Base-by-base conservation (phyloP, 1,139 yeast species). In the Pichia sp. region DNA sequence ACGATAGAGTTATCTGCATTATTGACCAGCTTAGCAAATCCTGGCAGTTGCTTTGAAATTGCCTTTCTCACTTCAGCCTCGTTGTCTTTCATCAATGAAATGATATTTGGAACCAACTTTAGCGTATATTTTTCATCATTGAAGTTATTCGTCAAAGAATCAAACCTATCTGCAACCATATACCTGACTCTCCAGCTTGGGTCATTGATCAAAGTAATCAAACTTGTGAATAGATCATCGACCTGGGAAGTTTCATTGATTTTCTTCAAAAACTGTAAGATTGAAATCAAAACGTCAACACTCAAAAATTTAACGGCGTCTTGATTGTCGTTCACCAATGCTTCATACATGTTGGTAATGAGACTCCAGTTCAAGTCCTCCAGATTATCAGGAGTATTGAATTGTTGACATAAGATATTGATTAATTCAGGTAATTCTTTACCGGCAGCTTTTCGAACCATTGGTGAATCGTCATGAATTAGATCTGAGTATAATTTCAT, bases 181-280 rank as follows among this genome's bases (percentile, higher is more conserved):
- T 93, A 95, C 66, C 99, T 83, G 55, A 95, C 98, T 71, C 99
- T 85, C 99, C 99, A 95, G 66, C 96, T 87, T 72, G 90, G 92
- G 73, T 95, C 99, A 61, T 78, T 80, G 60, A 89, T 85, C 62
- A 95, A 78, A 61, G 83, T 82, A 59, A 86, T 77, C 4, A 90
- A 77, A 55, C 81, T 78, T 52, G 77, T 75, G 60, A 86, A 76
- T 58, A 86, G 76, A 62, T 84, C 87, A 46, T 80, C 75, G 62
- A 81, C 78, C 68, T 84, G 87, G 30, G 83, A 73, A 45, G 70
- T 70, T 63, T 85, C 89, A 55, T 78, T 71, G 27, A 61, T 79
- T 24, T 73, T 71, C 63, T 81, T 83, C 74, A 85, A 83, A 66
- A 81, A 85, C 59, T 79, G 80, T 61, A 86, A 72, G 49, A 87